A percentile compares a stretch with the other conserved stretches of the same genome.
Evolutionary conservation across 768 basidiomycete genomes (phyloP).

Genomic region (Asterophora parasitica): DNA sequence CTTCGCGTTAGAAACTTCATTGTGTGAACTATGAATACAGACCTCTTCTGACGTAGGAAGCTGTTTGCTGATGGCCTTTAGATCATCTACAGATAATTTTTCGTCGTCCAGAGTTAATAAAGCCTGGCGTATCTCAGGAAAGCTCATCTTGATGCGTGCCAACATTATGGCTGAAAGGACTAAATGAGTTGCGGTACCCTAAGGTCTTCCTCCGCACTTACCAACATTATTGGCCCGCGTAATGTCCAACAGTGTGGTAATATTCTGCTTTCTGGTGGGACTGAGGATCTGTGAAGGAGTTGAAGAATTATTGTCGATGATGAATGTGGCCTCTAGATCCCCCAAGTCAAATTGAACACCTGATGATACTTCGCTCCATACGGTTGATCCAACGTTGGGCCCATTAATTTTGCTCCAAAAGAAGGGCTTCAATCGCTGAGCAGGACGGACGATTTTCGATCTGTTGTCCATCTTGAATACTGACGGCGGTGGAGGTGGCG

Average conservation of each 20-base stretch:
- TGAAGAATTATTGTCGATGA: slow-evolving; percentile 44
- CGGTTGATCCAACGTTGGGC: slow-evolving; percentile 39
- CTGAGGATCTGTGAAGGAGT: slow-evolving; percentile 38
- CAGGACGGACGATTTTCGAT: slow-evolving; percentile 36
- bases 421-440: slow-evolving; percentile 73
- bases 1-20: not conserved
- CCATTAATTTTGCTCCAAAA: slow-evolving; percentile 83
- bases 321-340: slow-evolving; percentile 73
- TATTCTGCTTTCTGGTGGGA: slow-evolving; percentile 49
- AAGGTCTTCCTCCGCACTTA: slow-evolving; percentile 23
- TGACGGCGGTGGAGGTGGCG: slow-evolving; percentile 36
- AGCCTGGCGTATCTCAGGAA: slow-evolving; percentile 63
- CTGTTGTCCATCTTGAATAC: slow-evolving; percentile 29
- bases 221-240: slow-evolving; percentile 83
- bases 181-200: slow-evolving; percentile 1
- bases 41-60: slow-evolving; percentile 84
- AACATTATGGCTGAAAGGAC: slow-evolving; percentile 72
- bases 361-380: slow-evolving; percentile 64
- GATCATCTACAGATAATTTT: slow-evolving; percentile 63
- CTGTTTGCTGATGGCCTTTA: slow-evolving; percentile 70
- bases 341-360: slow-evolving; percentile 48
- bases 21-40: slow-evolving; percentile 3
- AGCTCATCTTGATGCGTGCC: slow-evolving; percentile 61
- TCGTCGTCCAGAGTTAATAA: slow-evolving; percentile 70
- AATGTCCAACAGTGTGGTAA: slow-evolving; percentile 72